Conservation (phyloP, 257 asterid species). For the Salvia rosmarinus region DNA sequence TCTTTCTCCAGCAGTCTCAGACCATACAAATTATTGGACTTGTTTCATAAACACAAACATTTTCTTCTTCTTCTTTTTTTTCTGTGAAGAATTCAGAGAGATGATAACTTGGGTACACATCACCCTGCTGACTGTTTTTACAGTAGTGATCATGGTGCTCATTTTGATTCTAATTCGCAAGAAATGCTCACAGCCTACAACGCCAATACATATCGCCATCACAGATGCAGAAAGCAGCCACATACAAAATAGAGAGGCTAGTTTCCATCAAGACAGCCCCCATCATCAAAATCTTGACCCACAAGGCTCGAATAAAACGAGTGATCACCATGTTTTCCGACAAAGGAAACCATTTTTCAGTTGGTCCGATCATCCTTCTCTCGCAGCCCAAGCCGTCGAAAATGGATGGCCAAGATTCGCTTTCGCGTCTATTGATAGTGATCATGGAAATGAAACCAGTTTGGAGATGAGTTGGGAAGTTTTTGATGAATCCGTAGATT, state of each 20-base stretch:
- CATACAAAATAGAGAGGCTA: slow-evolving; percentile 46
- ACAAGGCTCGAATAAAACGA: no score
- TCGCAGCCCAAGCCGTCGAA: slow-evolving; percentile 69
- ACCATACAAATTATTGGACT: neutral
- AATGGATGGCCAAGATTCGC: slow-evolving; percentile 88
- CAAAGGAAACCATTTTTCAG: slow-evolving; percentile 49
- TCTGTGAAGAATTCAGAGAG: slow-evolving; percentile 9
- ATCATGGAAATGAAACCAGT: slow-evolving; percentile 35
- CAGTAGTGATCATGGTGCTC: slow-evolving; percentile 30
- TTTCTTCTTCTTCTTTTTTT: neutral
- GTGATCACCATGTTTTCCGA: slow-evolving; percentile 38
- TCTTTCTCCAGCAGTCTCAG: neutral
- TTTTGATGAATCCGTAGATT: slow-evolving; percentile 73
- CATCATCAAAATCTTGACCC: no score
- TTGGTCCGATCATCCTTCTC: slow-evolving; percentile 83
- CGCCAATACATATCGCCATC: neutral
- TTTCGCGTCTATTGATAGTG: slow-evolving; percentile 43
- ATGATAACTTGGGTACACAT: slow-evolving; percentile 50
- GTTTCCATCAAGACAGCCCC: slow-evolving; percentile 51
- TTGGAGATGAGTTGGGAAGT: slow-evolving; percentile 76
- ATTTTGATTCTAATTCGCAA: slow-evolving; percentile 34
- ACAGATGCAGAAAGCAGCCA: slow-evolving; percentile 30
- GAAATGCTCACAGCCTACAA: slow-evolving; percentile 27
- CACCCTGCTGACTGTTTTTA: slow-evolving; percentile 33
- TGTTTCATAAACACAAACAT: neutral